Base-by-base conservation (phyloP, 768 basidiomycete species). In the Neoboletus brunneissimus region DNA sequence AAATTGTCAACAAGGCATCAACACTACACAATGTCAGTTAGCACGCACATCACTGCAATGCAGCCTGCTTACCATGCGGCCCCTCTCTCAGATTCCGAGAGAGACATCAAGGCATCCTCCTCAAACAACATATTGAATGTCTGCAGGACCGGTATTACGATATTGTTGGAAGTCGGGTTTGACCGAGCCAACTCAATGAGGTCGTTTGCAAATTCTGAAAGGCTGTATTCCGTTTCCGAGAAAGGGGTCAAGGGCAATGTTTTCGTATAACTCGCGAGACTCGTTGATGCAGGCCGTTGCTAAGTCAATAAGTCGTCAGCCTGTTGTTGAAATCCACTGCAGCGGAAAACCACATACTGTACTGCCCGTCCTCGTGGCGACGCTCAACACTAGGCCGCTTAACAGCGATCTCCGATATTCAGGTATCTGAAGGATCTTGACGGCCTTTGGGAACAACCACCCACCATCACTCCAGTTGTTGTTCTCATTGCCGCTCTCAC, bases 101-200 rank as follows among this genome's bases (percentile, higher is more conserved):
- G 73, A 40, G 72, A 68, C 32, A 74, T 72, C 53, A 94, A 72
- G 3, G 76, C 79, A 53, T 87, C 87, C 37, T 79, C 84, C 64
- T 91, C 88, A 8, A 94, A 76, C 29, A 98, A 72, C 27, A 87
- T 71, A 58, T 85, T 85, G 53, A 92, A 81, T 2, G 87, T 86
- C 64, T 90, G 86, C 57, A 97, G 71, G 12, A 88, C 79, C 0
- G 96, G 94, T n/a, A 97, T 77, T 40, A 96, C 86, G 29, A 91
- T 74, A 11, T 79, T 74, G 66, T 97, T 98, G 10, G 81, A 79
- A 13, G 76, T 70, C 37, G 84, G 62, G 58, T 87, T 83, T 34
- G 75, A 63, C 55, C 79, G 78, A 0, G 79, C 84, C 55, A 83
- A 77, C 5, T 68, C 67, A 23, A 86, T 57, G 35, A 95, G 78